Evolutionary conservation across 1,284 basidiomycete genomes (phyloP).

Genomic region (Leucoagaricus sp.): DNA sequence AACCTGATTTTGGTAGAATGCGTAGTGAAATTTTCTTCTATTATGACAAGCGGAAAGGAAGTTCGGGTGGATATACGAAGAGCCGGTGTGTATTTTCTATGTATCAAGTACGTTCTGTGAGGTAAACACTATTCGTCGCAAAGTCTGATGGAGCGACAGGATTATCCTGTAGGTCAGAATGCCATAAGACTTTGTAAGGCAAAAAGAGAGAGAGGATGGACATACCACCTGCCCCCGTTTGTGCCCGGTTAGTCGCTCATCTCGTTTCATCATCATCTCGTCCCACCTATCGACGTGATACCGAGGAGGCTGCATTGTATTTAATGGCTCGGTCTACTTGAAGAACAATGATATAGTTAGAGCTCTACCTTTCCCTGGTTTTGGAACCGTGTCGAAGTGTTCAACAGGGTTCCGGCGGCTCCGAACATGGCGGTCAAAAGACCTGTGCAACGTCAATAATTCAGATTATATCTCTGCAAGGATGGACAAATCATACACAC

Average conservation of each 20-base stretch:
- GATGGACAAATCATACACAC: no score
- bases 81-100: constrained; percentile 1
- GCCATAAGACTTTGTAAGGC: neutral
- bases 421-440: constrained; percentile 89
- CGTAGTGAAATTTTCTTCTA: neutral
- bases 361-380: constrained; percentile 86
- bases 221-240: constrained; percentile 82
- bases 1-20: neutral
- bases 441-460: constrained; percentile 51
- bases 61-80: constrained; percentile 3
- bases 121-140: constrained; percentile 79
- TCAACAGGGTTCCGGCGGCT: constrained; percentile 83
- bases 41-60: constrained; percentile 4
- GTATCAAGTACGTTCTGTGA: constrained; percentile 51
- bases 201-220: constrained; percentile 20
- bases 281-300: constrained; percentile 90
- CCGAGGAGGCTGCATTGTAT: constrained; percentile 65
- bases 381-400: constrained; percentile 72
- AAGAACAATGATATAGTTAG: neutral
- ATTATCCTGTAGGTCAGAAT: constrained; percentile 54
- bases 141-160: constrained; percentile 74
- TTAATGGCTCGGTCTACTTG: neutral
- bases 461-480: no score
- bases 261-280: constrained; percentile 92
- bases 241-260: constrained; percentile 87